Percentiles rank a stretch among this genome's conserved stretches.
phyloP scores from a whole-genome alignment of 1,139 yeast species.

The Magnusiomyces fungicola region DNA sequence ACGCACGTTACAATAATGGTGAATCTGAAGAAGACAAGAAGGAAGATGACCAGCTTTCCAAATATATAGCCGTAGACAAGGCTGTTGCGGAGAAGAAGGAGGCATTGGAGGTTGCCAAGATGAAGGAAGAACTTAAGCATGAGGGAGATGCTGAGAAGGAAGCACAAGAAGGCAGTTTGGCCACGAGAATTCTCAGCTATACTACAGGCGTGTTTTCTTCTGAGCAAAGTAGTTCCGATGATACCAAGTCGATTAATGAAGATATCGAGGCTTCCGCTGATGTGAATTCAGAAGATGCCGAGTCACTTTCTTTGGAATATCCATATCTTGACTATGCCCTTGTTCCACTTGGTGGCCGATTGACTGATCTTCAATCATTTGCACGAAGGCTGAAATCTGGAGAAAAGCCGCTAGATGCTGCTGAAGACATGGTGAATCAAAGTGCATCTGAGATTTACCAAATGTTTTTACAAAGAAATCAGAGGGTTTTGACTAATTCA shows the following conservation, averaged over 20 bases:
- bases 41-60: background rate
- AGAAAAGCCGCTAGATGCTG: conserved; percentile 69
- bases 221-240: too few relatives aligned
- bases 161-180: background rate
- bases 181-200: background rate
- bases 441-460: conserved; percentile 86
- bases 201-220: background rate
- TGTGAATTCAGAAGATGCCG: conserved; percentile 9
- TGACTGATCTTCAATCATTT: conserved; percentile 87
- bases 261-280: conserved; percentile 1
- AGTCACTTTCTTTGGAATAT: conserved; percentile 10
- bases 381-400: conserved; percentile 84
- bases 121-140: conserved; percentile 14
- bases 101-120: conserved; percentile 17
- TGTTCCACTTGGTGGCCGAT: conserved; percentile 84
- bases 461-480: conserved; percentile 52
- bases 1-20: background rate
- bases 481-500: conserved; percentile 17
- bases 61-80: background rate
- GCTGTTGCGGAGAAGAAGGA: background rate
- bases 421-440: conserved; percentile 71
- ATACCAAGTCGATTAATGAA: conserved; percentile 7
- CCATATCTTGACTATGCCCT: conserved; percentile 46
- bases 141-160: background rate
- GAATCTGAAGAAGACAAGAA: conserved; percentile 1